Conservation (phyloP, 768 basidiomycete species). For the Podaxis sp. region DNA sequence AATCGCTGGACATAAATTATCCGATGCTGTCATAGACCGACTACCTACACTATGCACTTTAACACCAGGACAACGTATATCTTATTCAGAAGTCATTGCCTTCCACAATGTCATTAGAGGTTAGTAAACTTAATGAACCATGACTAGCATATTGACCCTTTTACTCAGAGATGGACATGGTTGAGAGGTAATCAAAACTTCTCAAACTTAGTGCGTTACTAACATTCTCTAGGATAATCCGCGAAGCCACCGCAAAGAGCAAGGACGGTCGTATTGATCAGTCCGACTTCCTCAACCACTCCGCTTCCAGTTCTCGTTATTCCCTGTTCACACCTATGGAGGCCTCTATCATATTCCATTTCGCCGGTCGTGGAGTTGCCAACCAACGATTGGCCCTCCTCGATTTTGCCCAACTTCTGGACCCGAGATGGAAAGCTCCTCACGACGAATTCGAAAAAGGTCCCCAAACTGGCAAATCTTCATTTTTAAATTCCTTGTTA, state of each 20-base stretch:
- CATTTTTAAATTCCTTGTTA: constrained; percentile 51
- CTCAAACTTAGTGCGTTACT: not conserved
- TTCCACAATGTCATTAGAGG: constrained; percentile 96
- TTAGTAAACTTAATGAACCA: constrained; percentile 26
- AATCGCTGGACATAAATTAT: constrained; percentile 95
- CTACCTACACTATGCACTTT: constrained; percentile 90
- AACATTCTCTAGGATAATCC: constrained; percentile 57
- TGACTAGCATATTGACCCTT: constrained; percentile 3
- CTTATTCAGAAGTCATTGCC: constrained; percentile 94
- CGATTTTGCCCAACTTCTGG: constrained; percentile 91
- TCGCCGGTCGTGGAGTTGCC: constrained; percentile 77
- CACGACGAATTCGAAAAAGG: constrained; percentile 43
- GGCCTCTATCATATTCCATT: constrained; percentile 97
- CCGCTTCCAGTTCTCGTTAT: constrained; percentile 84
- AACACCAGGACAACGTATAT: constrained; percentile 84
- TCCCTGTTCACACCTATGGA: constrained; percentile 98
- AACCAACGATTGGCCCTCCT: constrained; percentile 72
- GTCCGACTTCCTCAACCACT: constrained; percentile 90
- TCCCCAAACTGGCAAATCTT: constrained; percentile 24
- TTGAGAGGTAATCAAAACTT: constrained; percentile 60
- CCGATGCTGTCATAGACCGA: constrained; percentile 87
- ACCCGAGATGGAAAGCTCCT: constrained; percentile 83
- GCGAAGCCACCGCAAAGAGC: constrained; percentile 83
- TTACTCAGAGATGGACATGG: constrained; percentile 87
- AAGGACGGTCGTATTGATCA: constrained; percentile 96